Evolutionary conservation across 352 stramenopile species (phyloP).

Genomic region (Saprolegnia diclina): DNA sequence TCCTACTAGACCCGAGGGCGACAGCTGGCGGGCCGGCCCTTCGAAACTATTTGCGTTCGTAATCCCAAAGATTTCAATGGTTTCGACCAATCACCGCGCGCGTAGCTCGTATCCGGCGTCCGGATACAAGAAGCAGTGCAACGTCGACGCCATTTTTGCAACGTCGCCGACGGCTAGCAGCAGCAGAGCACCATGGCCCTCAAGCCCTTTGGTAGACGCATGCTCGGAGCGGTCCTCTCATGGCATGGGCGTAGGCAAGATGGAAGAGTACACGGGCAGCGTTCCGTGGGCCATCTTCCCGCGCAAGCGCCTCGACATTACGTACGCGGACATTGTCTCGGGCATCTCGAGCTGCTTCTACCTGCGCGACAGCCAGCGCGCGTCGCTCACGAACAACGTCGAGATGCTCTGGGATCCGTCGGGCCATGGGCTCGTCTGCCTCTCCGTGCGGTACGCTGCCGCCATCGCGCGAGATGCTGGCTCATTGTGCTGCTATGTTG

Average conservation of each 20-base stretch:
- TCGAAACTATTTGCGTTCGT: not conserved
- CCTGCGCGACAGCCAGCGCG: constrained; percentile 50
- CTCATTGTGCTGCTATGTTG: not conserved
- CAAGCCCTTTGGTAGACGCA: constrained; percentile 21
- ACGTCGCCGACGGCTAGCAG: not conserved
- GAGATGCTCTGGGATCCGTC: constrained; percentile 48
- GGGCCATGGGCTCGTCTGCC: constrained; percentile 54
- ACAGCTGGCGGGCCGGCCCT: not conserved
- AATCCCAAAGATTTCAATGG: not conserved
- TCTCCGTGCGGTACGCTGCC: constrained; percentile 57
- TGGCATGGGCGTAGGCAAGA: constrained; percentile 31
- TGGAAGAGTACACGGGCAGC: constrained; percentile 54
- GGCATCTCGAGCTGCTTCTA: constrained; percentile 52
- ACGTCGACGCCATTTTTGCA: constrained; percentile 9
- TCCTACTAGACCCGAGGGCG: too few species aligned
- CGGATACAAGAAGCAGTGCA: not conserved
- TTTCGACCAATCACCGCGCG: not conserved
- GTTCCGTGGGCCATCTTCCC: constrained; percentile 71
- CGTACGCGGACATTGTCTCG: constrained; percentile 56
- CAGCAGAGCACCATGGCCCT: constrained; percentile 7
- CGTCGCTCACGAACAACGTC: constrained; percentile 46
- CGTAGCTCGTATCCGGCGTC: not conserved
- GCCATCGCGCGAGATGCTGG: not conserved
- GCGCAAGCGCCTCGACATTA: constrained; percentile 78
- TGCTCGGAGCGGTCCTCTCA: not conserved